Evolutionary conservation across 148 eudicot genomes (phyloP).

Genomic region (Chenopodium berlandieri): DNA sequence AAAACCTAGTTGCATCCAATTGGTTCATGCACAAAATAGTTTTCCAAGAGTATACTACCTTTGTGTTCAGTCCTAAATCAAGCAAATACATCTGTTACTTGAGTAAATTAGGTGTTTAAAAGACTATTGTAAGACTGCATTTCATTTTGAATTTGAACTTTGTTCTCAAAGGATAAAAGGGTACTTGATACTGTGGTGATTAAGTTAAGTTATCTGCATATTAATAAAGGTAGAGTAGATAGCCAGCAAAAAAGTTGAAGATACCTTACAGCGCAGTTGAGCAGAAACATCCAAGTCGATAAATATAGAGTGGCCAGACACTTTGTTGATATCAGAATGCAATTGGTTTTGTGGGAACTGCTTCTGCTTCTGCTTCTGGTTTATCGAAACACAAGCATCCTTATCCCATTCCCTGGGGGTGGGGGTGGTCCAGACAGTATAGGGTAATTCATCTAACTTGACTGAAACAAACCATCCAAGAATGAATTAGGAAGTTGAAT

Average conservation of each 20-base stretch:
- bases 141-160: background rate
- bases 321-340: conserved; percentile 34
- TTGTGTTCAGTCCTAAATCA: background rate
- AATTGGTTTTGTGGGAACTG: conserved; percentile 28
- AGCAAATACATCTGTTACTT: background rate
- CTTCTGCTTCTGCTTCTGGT: conserved; percentile 33
- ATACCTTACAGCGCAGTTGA: conserved; percentile 65
- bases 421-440: background rate
- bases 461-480: conserved; percentile 37
- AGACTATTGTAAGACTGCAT: background rate
- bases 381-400: conserved; percentile 40
- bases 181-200: no score
- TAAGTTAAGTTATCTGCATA: no score
- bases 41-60: background rate
- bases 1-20: background rate
- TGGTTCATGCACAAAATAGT: background rate
- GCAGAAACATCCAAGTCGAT: conserved; percentile 59
- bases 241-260: background rate
- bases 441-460: conserved; percentile 55
- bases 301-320: conserved; percentile 52
- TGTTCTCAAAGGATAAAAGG: background rate
- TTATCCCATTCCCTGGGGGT: no score
- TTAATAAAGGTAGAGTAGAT: background rate
- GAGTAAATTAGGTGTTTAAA: background rate
- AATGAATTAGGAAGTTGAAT: background rate